Conservation (phyloP, 1,139 yeast species). For the Yamadazyma triangularis region DNA sequence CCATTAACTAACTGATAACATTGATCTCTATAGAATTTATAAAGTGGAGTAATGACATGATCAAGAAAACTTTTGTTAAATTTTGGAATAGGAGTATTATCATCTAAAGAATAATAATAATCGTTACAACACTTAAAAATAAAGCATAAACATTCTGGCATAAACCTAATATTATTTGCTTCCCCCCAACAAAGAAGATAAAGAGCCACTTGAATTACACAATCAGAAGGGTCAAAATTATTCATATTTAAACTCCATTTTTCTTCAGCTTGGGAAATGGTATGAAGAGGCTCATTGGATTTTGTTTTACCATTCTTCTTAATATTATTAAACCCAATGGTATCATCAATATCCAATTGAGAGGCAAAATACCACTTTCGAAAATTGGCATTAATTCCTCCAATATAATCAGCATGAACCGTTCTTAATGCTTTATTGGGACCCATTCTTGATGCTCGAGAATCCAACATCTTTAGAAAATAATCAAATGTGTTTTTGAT, state of each 20-base stretch:
- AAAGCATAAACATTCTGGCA: constrained; percentile 85
- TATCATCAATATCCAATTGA: constrained; percentile 79
- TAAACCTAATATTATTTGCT: constrained; percentile 74
- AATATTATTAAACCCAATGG: constrained; percentile 65
- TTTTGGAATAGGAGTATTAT: constrained; percentile 19
- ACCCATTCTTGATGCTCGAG: constrained; percentile 63
- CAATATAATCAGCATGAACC: constrained; percentile 73
- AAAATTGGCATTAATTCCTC: constrained; percentile 89
- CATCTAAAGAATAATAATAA: constrained; percentile 46
- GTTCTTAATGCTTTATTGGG: constrained; percentile 53
- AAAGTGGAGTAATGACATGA: constrained; percentile 71
- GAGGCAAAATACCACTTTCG: constrained; percentile 97
- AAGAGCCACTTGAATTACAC: constrained; percentile 62
- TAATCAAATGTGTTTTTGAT: constrained; percentile 64
- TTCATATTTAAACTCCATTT: constrained; percentile 69
- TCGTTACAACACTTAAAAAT: constrained; percentile 76
- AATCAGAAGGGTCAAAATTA: constrained; percentile 45
- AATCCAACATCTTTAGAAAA: constrained; percentile 57
- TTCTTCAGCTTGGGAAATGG: constrained; percentile 67
- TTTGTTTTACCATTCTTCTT: constrained; percentile 30
- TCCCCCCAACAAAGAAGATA: constrained; percentile 86
- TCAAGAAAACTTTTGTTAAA: constrained; percentile 45
- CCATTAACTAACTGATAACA: constrained; percentile 38
- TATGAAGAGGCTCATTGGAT: constrained; percentile 22
- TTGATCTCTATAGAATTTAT: constrained; percentile 57